A percentile compares a stretch with the other conserved stretches of the same genome.
Conservation (phyloP, 306 rosid species). For the Vigna angularis region DNA sequence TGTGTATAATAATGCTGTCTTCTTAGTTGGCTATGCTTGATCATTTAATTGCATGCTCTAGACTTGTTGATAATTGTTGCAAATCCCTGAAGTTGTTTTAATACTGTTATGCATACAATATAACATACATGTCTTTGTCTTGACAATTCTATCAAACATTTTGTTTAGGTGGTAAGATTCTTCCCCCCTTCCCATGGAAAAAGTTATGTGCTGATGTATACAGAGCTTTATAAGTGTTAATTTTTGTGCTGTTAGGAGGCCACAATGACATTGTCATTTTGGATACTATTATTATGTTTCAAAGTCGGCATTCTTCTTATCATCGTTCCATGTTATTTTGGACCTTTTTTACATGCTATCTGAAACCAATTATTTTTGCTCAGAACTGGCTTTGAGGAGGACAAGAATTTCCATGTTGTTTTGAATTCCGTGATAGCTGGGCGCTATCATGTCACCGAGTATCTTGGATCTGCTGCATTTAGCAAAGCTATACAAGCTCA, state of each 20-base stretch:
- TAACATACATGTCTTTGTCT: not conserved
- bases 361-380: conserved; percentile 52
- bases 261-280: conserved; percentile 21
- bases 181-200: conserved; percentile 13
- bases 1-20: not conserved
- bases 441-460: conserved; percentile 98
- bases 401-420: conserved; percentile 97
- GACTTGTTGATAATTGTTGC: conserved; percentile 12
- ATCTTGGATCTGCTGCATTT: conserved; percentile 98
- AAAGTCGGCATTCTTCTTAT: not conserved
- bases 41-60: conserved; percentile 16
- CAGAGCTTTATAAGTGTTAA: not conserved
- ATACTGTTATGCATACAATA: conserved; percentile 1
- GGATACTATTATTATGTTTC: conserved; percentile 15
- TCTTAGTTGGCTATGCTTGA: conserved; percentile 1
- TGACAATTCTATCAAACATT: conserved; percentile 27
- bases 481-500: conserved; percentile 99
- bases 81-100: not conserved
- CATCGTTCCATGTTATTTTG: not conserved
- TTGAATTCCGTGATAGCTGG: conserved; percentile 96
- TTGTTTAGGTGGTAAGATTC: conserved; percentile 28
- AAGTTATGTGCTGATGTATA: not conserved
- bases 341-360: conserved; percentile 36
- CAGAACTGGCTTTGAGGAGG: conserved; percentile 99
- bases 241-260: not conserved